phyloP scores from a whole-genome alignment of 768 basidiomycete genomes.

The Chiua virens region DNA sequence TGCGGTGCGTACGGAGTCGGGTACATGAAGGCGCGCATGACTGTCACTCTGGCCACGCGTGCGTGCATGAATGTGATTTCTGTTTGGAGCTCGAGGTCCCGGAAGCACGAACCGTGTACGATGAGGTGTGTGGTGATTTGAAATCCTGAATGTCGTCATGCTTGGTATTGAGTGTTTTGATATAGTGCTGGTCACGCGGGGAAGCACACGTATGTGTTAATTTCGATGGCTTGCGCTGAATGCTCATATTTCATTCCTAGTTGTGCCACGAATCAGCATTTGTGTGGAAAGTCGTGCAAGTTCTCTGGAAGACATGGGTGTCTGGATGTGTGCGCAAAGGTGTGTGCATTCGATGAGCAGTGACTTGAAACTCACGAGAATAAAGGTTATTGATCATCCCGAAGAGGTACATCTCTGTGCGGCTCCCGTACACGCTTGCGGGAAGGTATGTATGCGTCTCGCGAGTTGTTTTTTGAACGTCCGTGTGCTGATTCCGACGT shows the following conservation, averaged over 20 bases:
- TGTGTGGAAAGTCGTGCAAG: conserved; percentile 54
- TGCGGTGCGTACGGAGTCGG: conserved; percentile 47
- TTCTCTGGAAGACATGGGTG: conserved; percentile 51
- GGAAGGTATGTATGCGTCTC: conserved; percentile 40
- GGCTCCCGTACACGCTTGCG: conserved; percentile 54
- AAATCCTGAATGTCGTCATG: too few species aligned
- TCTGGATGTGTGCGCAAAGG: conserved; percentile 51
- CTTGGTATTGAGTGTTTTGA: neutral
- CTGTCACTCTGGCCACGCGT: conserved; percentile 51
- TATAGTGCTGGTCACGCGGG: conserved; percentile 59
- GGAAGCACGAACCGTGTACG: conserved; percentile 39
- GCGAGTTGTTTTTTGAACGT: too few species aligned
- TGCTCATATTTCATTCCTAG: conserved; percentile 30
- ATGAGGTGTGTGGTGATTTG: conserved; percentile 40
- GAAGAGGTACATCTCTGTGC: conserved; percentile 56
- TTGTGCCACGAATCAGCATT: conserved; percentile 50
- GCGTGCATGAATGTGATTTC: conserved; percentile 45
- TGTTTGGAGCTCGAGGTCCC: conserved; percentile 29
- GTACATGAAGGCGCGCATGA: conserved; percentile 48
- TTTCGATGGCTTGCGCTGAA: fast-evolving
- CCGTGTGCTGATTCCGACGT: neutral
- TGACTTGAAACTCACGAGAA: neutral
- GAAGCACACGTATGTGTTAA: conserved; percentile 46
- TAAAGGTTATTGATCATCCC: conserved; percentile 46
- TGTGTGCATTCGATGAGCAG: conserved; percentile 11